Conservation (phyloP, 352 stramenopile species). For the Globisporangium lucens region DNA sequence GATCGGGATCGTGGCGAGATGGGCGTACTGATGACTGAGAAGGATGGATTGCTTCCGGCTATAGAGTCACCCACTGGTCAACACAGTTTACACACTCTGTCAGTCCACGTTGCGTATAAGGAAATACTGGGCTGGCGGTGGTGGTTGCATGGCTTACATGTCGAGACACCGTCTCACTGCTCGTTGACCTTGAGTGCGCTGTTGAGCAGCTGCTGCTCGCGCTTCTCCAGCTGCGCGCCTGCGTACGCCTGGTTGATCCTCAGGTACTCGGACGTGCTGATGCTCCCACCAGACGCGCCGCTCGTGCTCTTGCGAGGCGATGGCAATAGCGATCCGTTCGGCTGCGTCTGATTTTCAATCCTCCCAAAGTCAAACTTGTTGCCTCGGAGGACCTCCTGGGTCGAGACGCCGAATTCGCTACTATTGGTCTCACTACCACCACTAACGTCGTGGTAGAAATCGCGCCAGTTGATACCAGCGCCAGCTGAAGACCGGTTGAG, state of each 20-base stretch:
- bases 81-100: too few species aligned
- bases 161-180: background rate
- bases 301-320: constrained; percentile 4
- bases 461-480: constrained; percentile 6
- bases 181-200: constrained; percentile 18
- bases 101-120: too few species aligned
- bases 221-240: constrained; percentile 12
- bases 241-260: constrained; percentile 7
- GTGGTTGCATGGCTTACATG: background rate
- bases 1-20: constrained; percentile 14
- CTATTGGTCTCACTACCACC: background rate
- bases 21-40: constrained; percentile 4
- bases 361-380: constrained; percentile 12
- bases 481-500: background rate
- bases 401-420: background rate
- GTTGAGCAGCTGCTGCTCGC: constrained; percentile 14
- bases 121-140: too few species aligned
- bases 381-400: background rate
- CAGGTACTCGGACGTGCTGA: constrained; percentile 4
- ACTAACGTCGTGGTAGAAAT: background rate
- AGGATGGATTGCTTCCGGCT: background rate
- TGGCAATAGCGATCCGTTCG: background rate
- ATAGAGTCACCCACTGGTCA: background rate
- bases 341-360: background rate
- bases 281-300: background rate